phyloP scores from a whole-genome alignment of 108 stramenopile genomes.

The Schizochytrium sp. region DNA sequence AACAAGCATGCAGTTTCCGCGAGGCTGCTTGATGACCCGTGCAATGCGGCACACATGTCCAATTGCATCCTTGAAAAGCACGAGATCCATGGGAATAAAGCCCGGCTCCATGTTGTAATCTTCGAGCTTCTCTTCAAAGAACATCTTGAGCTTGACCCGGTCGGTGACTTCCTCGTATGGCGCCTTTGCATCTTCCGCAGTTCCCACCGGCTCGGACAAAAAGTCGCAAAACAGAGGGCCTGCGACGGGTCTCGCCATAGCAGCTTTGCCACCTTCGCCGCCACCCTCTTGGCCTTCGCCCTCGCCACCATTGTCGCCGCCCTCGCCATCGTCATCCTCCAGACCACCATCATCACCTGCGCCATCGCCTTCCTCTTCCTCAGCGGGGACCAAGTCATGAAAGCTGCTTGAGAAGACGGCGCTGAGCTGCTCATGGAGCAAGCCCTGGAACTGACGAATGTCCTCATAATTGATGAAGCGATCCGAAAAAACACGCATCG shows the following conservation, averaged over 20 bases:
- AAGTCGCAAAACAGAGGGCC: conserved; percentile 40
- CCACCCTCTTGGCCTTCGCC: neutral
- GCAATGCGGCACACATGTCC: conserved; percentile 51
- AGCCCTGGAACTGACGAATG: conserved; percentile 27
- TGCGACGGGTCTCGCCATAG: neutral
- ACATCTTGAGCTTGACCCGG: conserved; percentile 21
- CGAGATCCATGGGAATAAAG: conserved; percentile 51
- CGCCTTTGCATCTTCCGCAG: neutral
- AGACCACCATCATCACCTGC: neutral
- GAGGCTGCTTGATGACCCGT: conserved; percentile 45
- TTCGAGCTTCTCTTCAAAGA: conserved; percentile 41
- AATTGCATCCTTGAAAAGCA: conserved; percentile 56
- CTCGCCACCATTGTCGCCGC: neutral
- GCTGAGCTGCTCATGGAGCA: conserved; percentile 30
- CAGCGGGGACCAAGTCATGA: conserved; percentile 21
- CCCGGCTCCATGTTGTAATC: conserved; percentile 65
- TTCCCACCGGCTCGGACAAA: conserved; percentile 12
- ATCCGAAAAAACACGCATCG: conserved; percentile 54
- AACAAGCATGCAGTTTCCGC: conserved; percentile 57
- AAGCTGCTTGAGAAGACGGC: conserved; percentile 31
- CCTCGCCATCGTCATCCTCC: neutral
- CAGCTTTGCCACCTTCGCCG: neutral
- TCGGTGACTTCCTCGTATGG: conserved; percentile 36
- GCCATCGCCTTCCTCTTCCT: neutral
- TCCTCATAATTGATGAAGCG: conserved; percentile 44